phyloP scores from a whole-genome alignment of 1,284 basidiomycete species.

The Heterobasidion annosum region DNA sequence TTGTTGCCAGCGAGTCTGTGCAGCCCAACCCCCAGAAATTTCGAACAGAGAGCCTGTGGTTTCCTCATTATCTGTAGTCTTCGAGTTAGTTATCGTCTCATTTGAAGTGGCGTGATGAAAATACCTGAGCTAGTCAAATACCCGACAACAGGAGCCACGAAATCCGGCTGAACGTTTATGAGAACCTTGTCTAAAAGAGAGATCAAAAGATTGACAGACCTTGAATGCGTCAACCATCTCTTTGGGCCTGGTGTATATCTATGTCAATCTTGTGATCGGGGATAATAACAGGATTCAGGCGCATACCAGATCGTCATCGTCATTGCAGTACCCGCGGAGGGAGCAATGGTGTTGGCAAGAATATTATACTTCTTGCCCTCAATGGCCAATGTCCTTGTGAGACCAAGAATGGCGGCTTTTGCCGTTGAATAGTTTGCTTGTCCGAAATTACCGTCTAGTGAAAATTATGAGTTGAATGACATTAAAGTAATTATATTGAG shows the following conservation, averaged over 20 bases:
- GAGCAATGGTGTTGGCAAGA: constrained; percentile 82
- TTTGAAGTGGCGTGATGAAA: background rate
- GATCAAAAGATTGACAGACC: constrained; percentile 23
- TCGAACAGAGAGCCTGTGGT: constrained; percentile 82
- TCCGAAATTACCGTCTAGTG: constrained; percentile 86
- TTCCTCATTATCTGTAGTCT: constrained; percentile 51
- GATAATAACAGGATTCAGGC: background rate
- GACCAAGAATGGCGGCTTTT: constrained; percentile 88
- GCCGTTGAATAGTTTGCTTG: constrained; percentile 91
- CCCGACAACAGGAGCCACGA: constrained; percentile 85
- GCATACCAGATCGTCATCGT: constrained; percentile 74
- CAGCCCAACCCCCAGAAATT: constrained; percentile 88
- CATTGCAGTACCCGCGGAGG: constrained; percentile 89
- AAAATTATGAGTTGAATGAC: constrained; percentile 3
- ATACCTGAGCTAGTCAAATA: constrained; percentile 78
- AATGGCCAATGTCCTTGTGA: constrained; percentile 85
- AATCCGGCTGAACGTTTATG: constrained; percentile 63
- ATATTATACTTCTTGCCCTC: constrained; percentile 93
- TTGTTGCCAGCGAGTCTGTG: constrained; percentile 91
- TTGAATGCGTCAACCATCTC: constrained; percentile 96
- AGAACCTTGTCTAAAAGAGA: constrained; percentile 1
- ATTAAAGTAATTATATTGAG: constrained; percentile 8
- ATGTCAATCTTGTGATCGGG: background rate
- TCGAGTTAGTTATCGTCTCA: background rate
- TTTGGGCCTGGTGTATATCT: constrained; percentile 49